Evolutionary conservation across 257 asterid genomes (phyloP), one percentile per base, ranked within the genome.

Genomic region (Penstemon davidsonii): DNA sequence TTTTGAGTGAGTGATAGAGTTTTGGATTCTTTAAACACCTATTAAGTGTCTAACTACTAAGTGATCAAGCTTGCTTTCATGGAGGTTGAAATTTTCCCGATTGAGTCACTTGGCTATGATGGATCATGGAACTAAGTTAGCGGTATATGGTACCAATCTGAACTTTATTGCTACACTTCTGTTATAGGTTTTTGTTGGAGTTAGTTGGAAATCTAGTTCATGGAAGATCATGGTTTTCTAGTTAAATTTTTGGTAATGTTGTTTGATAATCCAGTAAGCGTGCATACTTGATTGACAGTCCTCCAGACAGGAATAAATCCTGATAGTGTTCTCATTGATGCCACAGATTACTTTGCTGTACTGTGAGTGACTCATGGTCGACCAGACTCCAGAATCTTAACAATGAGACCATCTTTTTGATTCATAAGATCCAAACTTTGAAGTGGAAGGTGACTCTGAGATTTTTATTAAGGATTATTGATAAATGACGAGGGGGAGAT

Each of bases 401-500:
- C 33, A 41, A 71, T 66, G 78, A 57, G 72, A 66, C 69, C 64
- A 38, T 49, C 40, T 55, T 60, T 50, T 63, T 75, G 68, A 70
- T 69, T 49, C 51, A 42, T 43, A 74, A 63, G 71, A 68, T 55
- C 62, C 75, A 37, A 71, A 58, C 47, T 55, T 63, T 42, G 59
- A 52, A 40, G 66, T 57, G 38, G 60, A 66, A 79, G 60, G 66
- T 43, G 65, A 63, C 69, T 59, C 74, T 74, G 74, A 55, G 67
- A 46, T 60, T 67, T 67, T 62, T 25, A 1, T 25, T 79, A 59
- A 60, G 64, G 50, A 61, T 18, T 40, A 67, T 12, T 61, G 76
- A 75, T 62, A 83, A 78, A 88, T 80, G 88, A 82, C 62, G 82
- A 82, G 95, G 81, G 91, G 88, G 55, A 86, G 97, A 78, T 68